Conservation (phyloP, 2,329 filamentous ascomycete species). For the Ophiostoma sp. region DNA sequence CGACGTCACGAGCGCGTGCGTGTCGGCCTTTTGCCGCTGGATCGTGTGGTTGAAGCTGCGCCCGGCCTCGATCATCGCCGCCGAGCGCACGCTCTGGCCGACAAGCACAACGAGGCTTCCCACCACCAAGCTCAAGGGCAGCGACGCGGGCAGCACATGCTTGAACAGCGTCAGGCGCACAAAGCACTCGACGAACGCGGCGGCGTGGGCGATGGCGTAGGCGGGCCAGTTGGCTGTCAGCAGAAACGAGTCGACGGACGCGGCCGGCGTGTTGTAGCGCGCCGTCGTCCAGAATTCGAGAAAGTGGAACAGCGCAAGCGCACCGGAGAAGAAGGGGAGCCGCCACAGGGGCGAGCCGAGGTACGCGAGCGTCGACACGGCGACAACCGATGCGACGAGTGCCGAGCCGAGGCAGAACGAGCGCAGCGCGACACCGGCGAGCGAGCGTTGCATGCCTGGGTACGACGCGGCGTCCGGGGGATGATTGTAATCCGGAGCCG, state of each 20-base stretch:
- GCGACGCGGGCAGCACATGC: slow-evolving; percentile 25
- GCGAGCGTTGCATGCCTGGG: slow-evolving; percentile 49
- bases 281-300: slow-evolving; percentile 93
- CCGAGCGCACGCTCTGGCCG: slow-evolving; percentile 70
- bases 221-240: slow-evolving; percentile 76
- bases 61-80: slow-evolving; percentile 84
- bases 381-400: slow-evolving; percentile 35
- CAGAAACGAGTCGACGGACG: slow-evolving; percentile 70
- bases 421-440: slow-evolving; percentile 54
- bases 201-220: slow-evolving; percentile 76
- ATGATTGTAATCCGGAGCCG: background rate
- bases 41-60: slow-evolving; percentile 88
- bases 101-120: slow-evolving; percentile 60
- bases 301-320: slow-evolving; percentile 82
- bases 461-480: slow-evolving; percentile 34
- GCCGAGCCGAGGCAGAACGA: slow-evolving; percentile 48
- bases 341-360: slow-evolving; percentile 52
- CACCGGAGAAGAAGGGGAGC: slow-evolving; percentile 58
- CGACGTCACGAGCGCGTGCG: slow-evolving; percentile 73
- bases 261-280: slow-evolving; percentile 69
- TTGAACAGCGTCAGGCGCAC: slow-evolving; percentile 38
- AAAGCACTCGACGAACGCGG: slow-evolving; percentile 68
- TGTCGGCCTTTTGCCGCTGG: slow-evolving; percentile 60
- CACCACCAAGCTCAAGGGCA: slow-evolving; percentile 41
- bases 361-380: slow-evolving; percentile 27